Percentiles rank a stretch among this genome's conserved stretches.
Evolutionary conservation across 306 rosid species (phyloP).

Genomic region (Sophora flavescens): DNA sequence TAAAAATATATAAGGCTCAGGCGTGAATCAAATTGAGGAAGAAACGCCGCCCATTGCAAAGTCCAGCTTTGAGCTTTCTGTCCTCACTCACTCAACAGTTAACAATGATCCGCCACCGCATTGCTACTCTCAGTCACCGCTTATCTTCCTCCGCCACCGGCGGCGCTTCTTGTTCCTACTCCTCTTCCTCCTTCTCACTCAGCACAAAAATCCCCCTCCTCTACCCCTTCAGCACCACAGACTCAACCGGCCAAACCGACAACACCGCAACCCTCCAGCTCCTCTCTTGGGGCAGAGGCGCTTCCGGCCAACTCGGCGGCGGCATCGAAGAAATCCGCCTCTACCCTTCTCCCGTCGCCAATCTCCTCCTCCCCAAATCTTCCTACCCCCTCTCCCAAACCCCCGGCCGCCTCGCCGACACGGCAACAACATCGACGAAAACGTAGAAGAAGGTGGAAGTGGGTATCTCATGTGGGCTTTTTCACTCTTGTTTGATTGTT

Average conservation of each 20-base stretch:
- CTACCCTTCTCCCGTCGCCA: slow-evolving; percentile 86
- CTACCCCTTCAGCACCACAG: slow-evolving; percentile 55
- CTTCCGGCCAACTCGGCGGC: slow-evolving; percentile 98
- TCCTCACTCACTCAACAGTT: not conserved
- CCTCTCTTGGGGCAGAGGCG: slow-evolving; percentile 94
- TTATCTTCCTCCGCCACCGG: slow-evolving; percentile 6
- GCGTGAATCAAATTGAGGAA: too few relatives aligned
- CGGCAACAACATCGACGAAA: not conserved
- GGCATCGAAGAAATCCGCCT: slow-evolving; percentile 86
- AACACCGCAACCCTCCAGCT: slow-evolving; percentile 62
- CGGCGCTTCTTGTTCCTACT: slow-evolving; percentile 32
- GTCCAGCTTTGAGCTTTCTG: too few relatives aligned
- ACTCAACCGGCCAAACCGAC: slow-evolving; percentile 40
- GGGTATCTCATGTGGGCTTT: slow-evolving; percentile 91
- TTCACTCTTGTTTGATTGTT: slow-evolving; percentile 78
- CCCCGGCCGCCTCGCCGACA: slow-evolving; percentile 54
- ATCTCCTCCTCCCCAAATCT: slow-evolving; percentile 61
- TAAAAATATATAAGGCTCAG: too few relatives aligned
- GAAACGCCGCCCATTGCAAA: too few relatives aligned
- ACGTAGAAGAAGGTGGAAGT: slow-evolving; percentile 47
- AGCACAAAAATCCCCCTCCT: slow-evolving; percentile 57
- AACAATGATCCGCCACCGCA: slow-evolving; percentile 42
- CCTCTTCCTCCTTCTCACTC: slow-evolving; percentile 52
- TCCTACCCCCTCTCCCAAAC: slow-evolving; percentile 64
- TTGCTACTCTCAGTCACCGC: slow-evolving; percentile 51